Evolutionary conservation across 352 stramenopile species (phyloP).

Genomic region (Pythium rhizo-oryzae): DNA sequence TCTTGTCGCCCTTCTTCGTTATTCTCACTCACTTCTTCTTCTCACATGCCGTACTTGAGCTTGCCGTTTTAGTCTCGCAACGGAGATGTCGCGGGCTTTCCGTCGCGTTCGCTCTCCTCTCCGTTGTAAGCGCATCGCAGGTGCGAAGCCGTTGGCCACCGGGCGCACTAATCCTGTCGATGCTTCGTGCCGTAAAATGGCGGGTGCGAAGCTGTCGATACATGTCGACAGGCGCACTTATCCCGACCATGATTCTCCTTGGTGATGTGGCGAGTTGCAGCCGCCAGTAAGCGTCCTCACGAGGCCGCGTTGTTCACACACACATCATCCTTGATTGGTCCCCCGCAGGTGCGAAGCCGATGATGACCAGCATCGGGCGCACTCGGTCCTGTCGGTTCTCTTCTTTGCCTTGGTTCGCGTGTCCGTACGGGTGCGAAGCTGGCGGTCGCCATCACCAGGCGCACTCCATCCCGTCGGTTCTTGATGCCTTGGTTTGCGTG

Average conservation of each 20-base stretch:
- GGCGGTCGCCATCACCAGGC: not conserved
- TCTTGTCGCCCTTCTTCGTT: too few relatives aligned
- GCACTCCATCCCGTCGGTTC: not conserved
- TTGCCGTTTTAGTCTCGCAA: too few relatives aligned
- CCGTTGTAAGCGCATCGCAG: not conserved
- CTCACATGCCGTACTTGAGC: too few relatives aligned
- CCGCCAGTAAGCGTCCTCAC: too few relatives aligned
- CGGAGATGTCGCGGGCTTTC: not conserved
- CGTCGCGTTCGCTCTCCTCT: too few relatives aligned
- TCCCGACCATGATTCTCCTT: too few relatives aligned
- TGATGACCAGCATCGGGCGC: not conserved
- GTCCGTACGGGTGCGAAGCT: not conserved
- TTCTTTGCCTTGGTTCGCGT: not conserved
- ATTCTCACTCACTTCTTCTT: too few relatives aligned
- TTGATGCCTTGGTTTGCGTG: not conserved
- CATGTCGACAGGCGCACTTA: too few relatives aligned
- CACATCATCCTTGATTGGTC: not conserved
- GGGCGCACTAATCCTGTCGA: constrained; percentile 1
- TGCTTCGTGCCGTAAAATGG: not conserved
- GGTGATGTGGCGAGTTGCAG: too few relatives aligned
- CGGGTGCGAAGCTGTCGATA: too few relatives aligned
- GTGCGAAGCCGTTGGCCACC: constrained; percentile 2
- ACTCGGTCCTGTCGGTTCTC: not conserved
- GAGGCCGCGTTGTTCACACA: not conserved
- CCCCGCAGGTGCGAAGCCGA: not conserved